Percentiles rank a stretch among this genome's conserved stretches.
phyloP scores from a whole-genome alignment of 768 basidiomycete genomes.

The Suillus plorans region DNA sequence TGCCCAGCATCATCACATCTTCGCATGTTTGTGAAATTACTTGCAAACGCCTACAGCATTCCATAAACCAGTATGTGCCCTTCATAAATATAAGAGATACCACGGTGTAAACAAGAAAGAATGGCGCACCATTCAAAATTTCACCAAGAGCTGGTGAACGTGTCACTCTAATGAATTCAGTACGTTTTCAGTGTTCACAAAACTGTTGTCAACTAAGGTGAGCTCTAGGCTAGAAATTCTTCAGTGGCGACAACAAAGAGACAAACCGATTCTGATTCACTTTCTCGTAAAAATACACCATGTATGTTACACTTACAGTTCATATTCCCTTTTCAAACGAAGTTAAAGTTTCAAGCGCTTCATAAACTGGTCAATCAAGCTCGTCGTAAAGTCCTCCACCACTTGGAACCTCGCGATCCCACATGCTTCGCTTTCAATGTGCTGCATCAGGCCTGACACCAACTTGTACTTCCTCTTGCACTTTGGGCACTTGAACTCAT shows the following conservation, averaged over 20 bases:
- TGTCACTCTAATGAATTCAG: not conserved
- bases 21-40: not conserved
- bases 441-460: slow-evolving; percentile 43
- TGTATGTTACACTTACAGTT: not conserved
- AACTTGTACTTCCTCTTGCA: slow-evolving; percentile 37
- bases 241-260: not conserved
- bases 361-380: not conserved
- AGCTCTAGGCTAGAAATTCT: not conserved
- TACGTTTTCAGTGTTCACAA: not conserved
- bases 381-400: not conserved
- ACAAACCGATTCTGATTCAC: not conserved
- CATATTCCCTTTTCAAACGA: not conserved
- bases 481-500: slow-evolving; percentile 46
- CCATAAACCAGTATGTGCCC: not conserved
- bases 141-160: not conserved
- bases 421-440: slow-evolving; percentile 18
- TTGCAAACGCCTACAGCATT: not conserved
- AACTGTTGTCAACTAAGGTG: not conserved
- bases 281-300: not conserved
- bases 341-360: slow-evolving; percentile 1
- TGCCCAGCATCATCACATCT: not conserved
- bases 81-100: not conserved
- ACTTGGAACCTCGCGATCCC: slow-evolving; percentile 1
- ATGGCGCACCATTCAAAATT: not conserved
- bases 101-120: not conserved